Evolutionary conservation across 345 rosid genomes (phyloP).

Genomic region (Bruguiera gymnorhiza): DNA sequence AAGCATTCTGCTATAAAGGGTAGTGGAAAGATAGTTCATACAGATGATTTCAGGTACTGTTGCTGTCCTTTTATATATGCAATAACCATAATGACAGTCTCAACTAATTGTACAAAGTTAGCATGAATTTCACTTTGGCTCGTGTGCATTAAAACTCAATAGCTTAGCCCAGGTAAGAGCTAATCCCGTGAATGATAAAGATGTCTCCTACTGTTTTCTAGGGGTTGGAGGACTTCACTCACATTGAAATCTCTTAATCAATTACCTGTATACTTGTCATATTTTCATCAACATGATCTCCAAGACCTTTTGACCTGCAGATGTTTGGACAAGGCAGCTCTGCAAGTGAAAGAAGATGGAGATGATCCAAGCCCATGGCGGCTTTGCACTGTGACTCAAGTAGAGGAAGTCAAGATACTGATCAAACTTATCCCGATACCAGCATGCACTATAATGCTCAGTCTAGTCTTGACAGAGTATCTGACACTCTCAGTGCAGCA

Average conservation of each 20-base stretch:
- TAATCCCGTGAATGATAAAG: neutral
- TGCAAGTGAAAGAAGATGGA: slow-evolving; percentile 75
- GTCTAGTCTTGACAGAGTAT: slow-evolving; percentile 60
- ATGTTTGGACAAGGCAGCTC: slow-evolving; percentile 88
- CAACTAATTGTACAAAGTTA: neutral
- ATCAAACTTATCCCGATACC: slow-evolving; percentile 71
- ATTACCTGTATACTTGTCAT: no score
- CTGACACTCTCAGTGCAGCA: slow-evolving; percentile 89
- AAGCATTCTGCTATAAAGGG: slow-evolving; percentile 73
- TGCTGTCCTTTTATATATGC: neutral
- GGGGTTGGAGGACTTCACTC: neutral
- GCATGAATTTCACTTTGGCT: neutral
- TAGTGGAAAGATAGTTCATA: slow-evolving; percentile 70
- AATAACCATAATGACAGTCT: neutral
- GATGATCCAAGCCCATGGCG: slow-evolving; percentile 66
- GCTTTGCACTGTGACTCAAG: slow-evolving; percentile 92
- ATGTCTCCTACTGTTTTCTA: neutral
- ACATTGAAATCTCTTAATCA: no score
- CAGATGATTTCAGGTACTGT: slow-evolving; percentile 59
- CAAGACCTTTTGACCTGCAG: slow-evolving; percentile 25
- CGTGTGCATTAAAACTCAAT: no score
- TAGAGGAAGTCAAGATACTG: slow-evolving; percentile 86
- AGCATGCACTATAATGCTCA: slow-evolving; percentile 73
- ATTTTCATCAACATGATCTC: no score
- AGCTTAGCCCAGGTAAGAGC: neutral